Percentiles rank a stretch among this genome's conserved stretches.
phyloP scores from a whole-genome alignment of 495 filamentous ascomycete species.

The Penicillium salamii region DNA sequence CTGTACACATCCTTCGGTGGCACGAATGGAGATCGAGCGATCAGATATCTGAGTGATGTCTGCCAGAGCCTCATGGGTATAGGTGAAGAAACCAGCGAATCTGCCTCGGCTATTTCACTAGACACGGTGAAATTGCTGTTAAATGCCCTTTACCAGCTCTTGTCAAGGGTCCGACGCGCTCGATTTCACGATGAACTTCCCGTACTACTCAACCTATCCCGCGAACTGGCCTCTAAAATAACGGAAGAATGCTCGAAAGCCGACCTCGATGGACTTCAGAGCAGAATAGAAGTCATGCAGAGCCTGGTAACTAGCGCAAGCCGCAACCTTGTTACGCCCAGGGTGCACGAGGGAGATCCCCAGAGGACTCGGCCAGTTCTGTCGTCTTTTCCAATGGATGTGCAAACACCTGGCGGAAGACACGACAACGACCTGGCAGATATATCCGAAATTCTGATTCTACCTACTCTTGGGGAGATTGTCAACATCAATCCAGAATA shows the following conservation, averaged over 20 bases:
- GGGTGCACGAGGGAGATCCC: background rate
- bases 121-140: constrained; percentile 8
- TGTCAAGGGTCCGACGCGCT: constrained; percentile 8
- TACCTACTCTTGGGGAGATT: constrained; percentile 15
- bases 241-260: constrained; percentile 6
- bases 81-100: background rate
- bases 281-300: constrained; percentile 13
- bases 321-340: constrained; percentile 5
- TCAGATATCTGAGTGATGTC: too few relatives aligned
- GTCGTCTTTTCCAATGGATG: constrained; percentile 13
- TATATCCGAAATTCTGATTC: constrained; percentile 11
- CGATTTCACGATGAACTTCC: constrained; percentile 11
- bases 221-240: background rate
- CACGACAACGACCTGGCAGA: constrained; percentile 17
- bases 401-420: constrained; percentile 13
- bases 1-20: too few relatives aligned
- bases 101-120: background rate
- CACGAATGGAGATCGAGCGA: too few relatives aligned
- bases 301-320: constrained; percentile 4
- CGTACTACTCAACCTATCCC: background rate
- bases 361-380: background rate
- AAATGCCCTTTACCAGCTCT: constrained; percentile 9
- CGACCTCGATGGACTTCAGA: constrained; percentile 8
- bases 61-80: too few relatives aligned
- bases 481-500: constrained; percentile 10